Conservation (phyloP, 2,329 filamentous ascomycete species). For the Calonectria honghensis region DNA sequence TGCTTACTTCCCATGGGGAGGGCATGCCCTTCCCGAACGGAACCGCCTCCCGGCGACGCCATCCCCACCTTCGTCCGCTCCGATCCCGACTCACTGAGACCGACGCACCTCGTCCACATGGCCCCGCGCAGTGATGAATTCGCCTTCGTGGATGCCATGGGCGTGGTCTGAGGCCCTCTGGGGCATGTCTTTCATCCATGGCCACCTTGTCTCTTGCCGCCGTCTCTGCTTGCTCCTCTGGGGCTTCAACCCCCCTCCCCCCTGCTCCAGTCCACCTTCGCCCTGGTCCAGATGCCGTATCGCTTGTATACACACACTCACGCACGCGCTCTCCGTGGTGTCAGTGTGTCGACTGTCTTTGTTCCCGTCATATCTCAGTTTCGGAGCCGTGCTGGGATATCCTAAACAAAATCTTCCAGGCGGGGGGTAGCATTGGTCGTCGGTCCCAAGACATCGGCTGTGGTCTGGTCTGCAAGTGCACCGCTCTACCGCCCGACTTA, state of each 20-base stretch:
- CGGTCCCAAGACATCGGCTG: conserved; percentile 37
- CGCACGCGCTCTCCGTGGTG: conserved; percentile 20
- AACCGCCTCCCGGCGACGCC: conserved; percentile 25
- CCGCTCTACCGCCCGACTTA: conserved; percentile 37
- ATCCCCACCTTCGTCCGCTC: conserved; percentile 31
- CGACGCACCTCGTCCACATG: conserved; percentile 29
- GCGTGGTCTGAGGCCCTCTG: conserved; percentile 13
- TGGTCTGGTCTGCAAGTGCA: conserved; percentile 41
- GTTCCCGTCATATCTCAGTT: conserved; percentile 40
- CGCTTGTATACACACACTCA: conserved; percentile 15
- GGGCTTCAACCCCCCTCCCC: background rate
- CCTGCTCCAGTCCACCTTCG: conserved; percentile 10
- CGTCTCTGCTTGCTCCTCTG: background rate
- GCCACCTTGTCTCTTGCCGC: background rate
- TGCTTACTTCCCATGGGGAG: conserved; percentile 7
- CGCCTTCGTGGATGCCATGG: background rate
- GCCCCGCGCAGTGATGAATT: background rate
- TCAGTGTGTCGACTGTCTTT: conserved; percentile 22
- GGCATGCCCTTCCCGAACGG: conserved; percentile 32
- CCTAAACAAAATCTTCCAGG: conserved; percentile 28
- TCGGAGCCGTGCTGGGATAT: conserved; percentile 24
- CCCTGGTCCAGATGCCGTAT: conserved; percentile 9
- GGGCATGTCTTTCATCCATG: conserved; percentile 24
- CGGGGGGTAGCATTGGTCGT: conserved; percentile 15
- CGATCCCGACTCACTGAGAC: conserved; percentile 30